A percentile compares a stretch with the other conserved stretches of the same genome.
These are phyloP conservation scores for Paecilomyces sp. DNA, from an alignment of 2,329 filamentous ascomycete species.

Conservation along the genomic window DNA sequence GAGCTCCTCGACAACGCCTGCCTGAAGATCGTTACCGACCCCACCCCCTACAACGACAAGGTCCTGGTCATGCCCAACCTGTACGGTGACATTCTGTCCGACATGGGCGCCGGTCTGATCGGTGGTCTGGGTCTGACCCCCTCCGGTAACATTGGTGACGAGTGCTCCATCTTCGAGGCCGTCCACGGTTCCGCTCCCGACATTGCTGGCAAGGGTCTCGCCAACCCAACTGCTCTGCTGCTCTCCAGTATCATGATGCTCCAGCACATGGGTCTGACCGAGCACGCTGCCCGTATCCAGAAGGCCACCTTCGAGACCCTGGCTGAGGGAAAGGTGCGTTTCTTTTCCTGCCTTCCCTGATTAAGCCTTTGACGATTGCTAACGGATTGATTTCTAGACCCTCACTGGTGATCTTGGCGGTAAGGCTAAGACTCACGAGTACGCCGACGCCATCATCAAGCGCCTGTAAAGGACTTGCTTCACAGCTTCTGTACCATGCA, in stretches of 20 bases:
- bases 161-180: conserved; percentile 99
- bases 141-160: conserved; percentile 96
- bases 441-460: conserved; percentile 82
- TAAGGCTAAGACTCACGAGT: conserved; percentile 93
- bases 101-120: conserved; percentile 98
- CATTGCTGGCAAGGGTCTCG: conserved; percentile 90
- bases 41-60: conserved; percentile 96
- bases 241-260: conserved; percentile 99
- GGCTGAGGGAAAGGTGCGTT: conserved; percentile 78
- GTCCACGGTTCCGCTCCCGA: conserved; percentile 96
- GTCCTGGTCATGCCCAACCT: conserved; percentile 96
- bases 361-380: conserved; percentile 3
- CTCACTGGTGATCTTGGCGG: conserved; percentile 95
- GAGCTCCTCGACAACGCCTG: conserved; percentile 99
- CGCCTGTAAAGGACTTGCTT: conserved; percentile 39
- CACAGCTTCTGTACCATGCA: conserved; percentile 22
- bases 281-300: conserved; percentile 83
- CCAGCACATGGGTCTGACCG: conserved; percentile 88
- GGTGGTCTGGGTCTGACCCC: conserved; percentile 95
- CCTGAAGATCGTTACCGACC: conserved; percentile 97
- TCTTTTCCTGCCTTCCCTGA: neutral
- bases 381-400: conserved; percentile 35
- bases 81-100: conserved; percentile 98
- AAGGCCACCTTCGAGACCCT: conserved; percentile 91
- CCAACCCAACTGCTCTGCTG: conserved; percentile 94